A percentile compares a stretch with the other conserved stretches of the same genome.
Conservation (phyloP, 768 basidiomycete species). For the Porphyrellus cyaneotinctus region DNA sequence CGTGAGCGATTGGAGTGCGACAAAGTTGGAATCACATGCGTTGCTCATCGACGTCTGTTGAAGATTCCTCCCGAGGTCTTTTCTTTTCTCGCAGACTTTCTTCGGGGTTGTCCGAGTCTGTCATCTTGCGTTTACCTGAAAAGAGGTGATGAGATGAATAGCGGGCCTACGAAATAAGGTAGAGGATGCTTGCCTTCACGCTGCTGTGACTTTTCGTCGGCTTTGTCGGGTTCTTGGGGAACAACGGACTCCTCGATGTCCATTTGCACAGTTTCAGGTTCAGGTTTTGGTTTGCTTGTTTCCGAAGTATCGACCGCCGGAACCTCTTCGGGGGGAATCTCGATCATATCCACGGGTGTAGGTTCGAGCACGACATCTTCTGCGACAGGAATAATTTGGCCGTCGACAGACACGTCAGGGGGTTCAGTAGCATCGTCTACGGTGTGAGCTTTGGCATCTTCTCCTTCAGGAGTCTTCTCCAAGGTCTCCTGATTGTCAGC, state of each 20-base stretch:
- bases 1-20: constrained; percentile 1
- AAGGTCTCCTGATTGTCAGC: background rate
- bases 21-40: constrained; percentile 25
- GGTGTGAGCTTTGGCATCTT: background rate
- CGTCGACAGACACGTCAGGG: constrained; percentile 1
- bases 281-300: background rate
- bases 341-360: constrained; percentile 3
- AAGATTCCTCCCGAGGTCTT: constrained; percentile 25
- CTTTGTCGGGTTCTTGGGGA: constrained; percentile 10
- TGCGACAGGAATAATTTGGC: background rate
- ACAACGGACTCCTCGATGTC: constrained; percentile 13
- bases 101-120: constrained; percentile 22
- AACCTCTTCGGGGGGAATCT: constrained; percentile 9
- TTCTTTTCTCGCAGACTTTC: constrained; percentile 27
- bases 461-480: constrained; percentile 1
- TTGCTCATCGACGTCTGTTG: constrained; percentile 39
- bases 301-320: constrained; percentile 5
- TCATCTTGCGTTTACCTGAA: constrained; percentile 26
- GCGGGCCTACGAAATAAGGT: too few species aligned
- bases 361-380: constrained; percentile 9
- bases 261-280: constrained; percentile 7
- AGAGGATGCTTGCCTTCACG: constrained; percentile 20
- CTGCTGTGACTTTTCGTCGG: constrained; percentile 4
- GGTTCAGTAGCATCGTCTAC: constrained; percentile 3
- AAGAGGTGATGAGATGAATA: background rate